Evolutionary conservation across 345 rosid species (phyloP), one percentile per base, ranked within the genome.

Genomic region (Turnera subulata): DNA sequence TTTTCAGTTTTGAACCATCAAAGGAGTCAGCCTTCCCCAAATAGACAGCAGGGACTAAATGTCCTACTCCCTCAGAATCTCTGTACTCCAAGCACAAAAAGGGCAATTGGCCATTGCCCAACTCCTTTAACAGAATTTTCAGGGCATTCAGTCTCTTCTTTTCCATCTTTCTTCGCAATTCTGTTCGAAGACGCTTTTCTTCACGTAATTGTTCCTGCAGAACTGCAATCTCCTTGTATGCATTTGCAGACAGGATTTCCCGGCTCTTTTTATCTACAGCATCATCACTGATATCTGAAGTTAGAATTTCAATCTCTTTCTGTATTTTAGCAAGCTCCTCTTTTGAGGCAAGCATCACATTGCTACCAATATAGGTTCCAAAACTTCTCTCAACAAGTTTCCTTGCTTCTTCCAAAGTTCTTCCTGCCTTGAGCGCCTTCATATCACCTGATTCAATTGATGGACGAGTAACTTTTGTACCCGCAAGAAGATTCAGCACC

Each of bases 321-420:
- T 81, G 77, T 46, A 87, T 87, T 70, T 76, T 84, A 52, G 78
- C 75, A 49, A 89, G 91, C 76, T 93, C 96, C 61, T 83, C 93
- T 73, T 89, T 84, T 13, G 99, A 88, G 64, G 99, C 88, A 70
- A 84, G 68, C 96, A 67, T 85, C 48, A 93, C 99, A 58, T 83
- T 86, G 78, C 97, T 93, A 50, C 99, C 85, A 62, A 89, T 82
- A 57, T 89, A 93, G 72, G 89, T 93, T 63, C 99, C 99, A 44
- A 93, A 89, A 78, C 99, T 93, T 76, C 77, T 77, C 74, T 87
- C 99, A 60, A 93, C 94, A 76, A 93, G 62, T 63, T 86, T 85
- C 76, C 86, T 84, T 59, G 99, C 95, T 79, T 86, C 97, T 66
- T 89, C 96, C 73, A 93, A 72, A 62, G 80, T 89, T 63, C 88